Conservation (phyloP, 805 yeast species). For the Cyberlindnera euphorbiae region DNA sequence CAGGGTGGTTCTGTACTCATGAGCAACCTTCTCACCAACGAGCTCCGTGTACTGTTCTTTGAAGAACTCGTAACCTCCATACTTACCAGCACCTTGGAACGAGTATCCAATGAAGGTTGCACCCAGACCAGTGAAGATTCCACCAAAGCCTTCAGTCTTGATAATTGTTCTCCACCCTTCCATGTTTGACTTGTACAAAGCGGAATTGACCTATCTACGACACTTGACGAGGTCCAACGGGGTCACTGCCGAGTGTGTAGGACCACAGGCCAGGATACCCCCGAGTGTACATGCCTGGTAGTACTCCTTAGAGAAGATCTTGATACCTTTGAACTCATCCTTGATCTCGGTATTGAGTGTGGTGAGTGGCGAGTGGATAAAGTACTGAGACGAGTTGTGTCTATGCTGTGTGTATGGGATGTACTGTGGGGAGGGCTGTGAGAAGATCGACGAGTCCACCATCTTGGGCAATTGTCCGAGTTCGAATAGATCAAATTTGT, state of each 20-base stretch:
- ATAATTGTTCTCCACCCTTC: conserved; percentile 80
- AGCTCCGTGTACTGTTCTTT: conserved; percentile 69
- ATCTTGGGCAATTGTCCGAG: too few species aligned
- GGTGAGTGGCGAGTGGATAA: conserved; percentile 11
- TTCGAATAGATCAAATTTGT: too few species aligned
- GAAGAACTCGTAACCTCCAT: conserved; percentile 91
- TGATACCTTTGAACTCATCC: conserved; percentile 16
- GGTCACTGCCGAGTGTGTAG: conserved; percentile 90
- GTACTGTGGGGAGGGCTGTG: conserved; percentile 1
- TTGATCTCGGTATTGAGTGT: conserved; percentile 10
- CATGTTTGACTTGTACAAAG: conserved; percentile 66
- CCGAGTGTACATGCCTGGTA: conserved; percentile 58
- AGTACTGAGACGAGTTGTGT: conserved; percentile 1
- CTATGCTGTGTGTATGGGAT: conserved; percentile 1
- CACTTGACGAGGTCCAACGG: conserved; percentile 93
- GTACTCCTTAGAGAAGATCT: conserved; percentile 33
- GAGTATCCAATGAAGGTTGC: conserved; percentile 94
- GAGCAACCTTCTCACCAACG: conserved; percentile 59
- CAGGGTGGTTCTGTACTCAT: conserved; percentile 64
- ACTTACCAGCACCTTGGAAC: conserved; percentile 95
- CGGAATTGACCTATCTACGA: conserved; percentile 81
- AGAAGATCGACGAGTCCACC: background rate
- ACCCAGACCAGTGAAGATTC: conserved; percentile 82
- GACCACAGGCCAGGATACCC: conserved; percentile 85
- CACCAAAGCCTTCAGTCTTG: conserved; percentile 66